Evolutionary conservation across 2,329 filamentous ascomycete genomes (phyloP), one percentile per base, ranked within the genome.

Genomic region (Clarireedia paspali): DNA sequence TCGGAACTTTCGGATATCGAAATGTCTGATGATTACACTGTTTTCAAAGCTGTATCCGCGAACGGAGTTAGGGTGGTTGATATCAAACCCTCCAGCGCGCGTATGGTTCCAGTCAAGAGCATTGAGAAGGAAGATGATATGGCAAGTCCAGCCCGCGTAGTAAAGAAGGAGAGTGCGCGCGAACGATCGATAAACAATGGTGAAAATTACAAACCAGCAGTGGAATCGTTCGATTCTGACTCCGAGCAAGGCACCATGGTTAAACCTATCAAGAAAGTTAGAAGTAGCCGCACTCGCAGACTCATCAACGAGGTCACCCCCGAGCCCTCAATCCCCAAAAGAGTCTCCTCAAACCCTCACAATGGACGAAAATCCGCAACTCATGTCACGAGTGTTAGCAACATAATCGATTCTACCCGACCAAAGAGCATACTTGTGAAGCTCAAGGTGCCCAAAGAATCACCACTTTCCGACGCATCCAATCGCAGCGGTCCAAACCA

Each of bases 141-240:
- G 1, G 24, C 5, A 42, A n/a, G 10, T 27, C 15, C 47, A 10
- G 40, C 26, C n/a, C n/a, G 20, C 12, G 14, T n/a, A 12, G 56
- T 30, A 36, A 61, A 62, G 45, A 66, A 63, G 61, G 62, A 58
- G 24, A 55, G 34, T 10, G 52, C 42, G 39, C 62, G 61, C 23
- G 48, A 60, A 42, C 46, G 56, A 20, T 7, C 57, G 10, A 53
- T 57, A 5, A 57, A 66, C 50, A 61, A 66, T 50, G 61, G 59
- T 42, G 59, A 55, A 20, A 34, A 30, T 20, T 66, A 63, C 40
- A 59, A 59, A 27, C 64, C 62, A 36, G 39, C 39, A 23, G 30
- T 44, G 17, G 58, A 61, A 12, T 47, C 57, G 15, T 59, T 60
- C 4, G 60, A 61, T 4, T 53, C 57, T 15, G 61, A 62, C 10